A percentile compares a stretch with the other conserved stretches of the same genome.
Conservation (phyloP, 1,139 yeast genomes). For the Yamadazyma sp. region DNA sequence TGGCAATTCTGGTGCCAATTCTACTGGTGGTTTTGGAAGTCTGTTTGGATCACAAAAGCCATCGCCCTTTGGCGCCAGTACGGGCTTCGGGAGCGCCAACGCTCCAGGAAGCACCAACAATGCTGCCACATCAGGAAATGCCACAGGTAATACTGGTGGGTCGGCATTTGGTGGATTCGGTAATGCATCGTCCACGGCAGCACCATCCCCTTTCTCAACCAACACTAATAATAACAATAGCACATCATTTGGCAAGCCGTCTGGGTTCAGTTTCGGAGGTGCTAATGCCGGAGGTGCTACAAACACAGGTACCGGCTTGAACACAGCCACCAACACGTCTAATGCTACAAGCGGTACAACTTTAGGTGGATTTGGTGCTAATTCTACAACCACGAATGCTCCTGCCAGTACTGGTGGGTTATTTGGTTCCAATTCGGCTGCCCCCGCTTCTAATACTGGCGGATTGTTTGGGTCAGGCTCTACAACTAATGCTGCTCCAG, state of each 20-base stretch:
- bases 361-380: background rate
- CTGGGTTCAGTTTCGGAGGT: constrained; percentile 13
- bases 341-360: background rate
- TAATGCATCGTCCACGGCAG: constrained; percentile 3
- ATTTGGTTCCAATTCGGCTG: constrained; percentile 9
- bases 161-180: constrained; percentile 20
- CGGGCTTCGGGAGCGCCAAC: no score
- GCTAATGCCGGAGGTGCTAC: no score
- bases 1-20: background rate
- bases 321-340: no score
- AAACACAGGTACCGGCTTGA: constrained; percentile 5
- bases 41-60: constrained; percentile 3
- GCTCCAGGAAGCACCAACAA: background rate
- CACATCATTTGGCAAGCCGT: constrained; percentile 19
- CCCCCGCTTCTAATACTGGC: constrained; percentile 11
- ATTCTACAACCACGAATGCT: constrained; percentile 1
- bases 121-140: background rate
- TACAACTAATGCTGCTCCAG: constrained; percentile 1
- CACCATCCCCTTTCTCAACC: constrained; percentile 8
- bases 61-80: constrained; percentile 1
- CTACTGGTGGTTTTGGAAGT: constrained; percentile 1
- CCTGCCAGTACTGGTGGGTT: constrained; percentile 11
- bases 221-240: constrained; percentile 4
- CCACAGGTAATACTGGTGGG: constrained; percentile 12
- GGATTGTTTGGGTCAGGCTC: constrained; percentile 17